Conservation (phyloP, 306 rosid genomes). For the Vigna radiata region DNA sequence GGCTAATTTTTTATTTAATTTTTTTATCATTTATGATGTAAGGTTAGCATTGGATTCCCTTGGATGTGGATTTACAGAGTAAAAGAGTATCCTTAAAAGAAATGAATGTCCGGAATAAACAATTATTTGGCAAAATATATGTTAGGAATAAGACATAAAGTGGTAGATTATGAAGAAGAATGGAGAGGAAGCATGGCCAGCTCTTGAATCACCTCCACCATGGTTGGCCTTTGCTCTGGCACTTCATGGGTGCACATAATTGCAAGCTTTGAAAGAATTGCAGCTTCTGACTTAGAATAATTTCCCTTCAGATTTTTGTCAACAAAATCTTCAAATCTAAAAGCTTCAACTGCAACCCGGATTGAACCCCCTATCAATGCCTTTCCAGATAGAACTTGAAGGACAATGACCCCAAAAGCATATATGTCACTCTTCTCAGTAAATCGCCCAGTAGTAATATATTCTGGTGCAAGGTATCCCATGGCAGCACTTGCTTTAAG, state of each 20-base stretch:
- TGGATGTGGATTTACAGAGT: background rate
- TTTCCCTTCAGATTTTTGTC: slow-evolving; percentile 63
- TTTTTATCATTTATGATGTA: background rate
- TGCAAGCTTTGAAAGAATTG: slow-evolving; percentile 66
- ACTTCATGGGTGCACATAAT: slow-evolving; percentile 64
- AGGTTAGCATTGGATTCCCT: background rate
- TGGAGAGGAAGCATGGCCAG: slow-evolving; percentile 43
- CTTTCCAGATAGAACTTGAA: slow-evolving; percentile 76
- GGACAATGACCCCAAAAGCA: slow-evolving; percentile 84
- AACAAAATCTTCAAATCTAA: slow-evolving; percentile 61
- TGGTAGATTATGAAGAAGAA: slow-evolving; percentile 39
- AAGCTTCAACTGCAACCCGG: slow-evolving; percentile 53
- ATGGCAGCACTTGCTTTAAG: slow-evolving; percentile 89
- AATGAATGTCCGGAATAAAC: background rate
- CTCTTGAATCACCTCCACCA: slow-evolving; percentile 61
- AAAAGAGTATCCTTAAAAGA: slow-evolving; percentile 9
- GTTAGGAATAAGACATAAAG: background rate
- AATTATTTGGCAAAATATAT: slow-evolving; percentile 32
- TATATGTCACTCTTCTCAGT: slow-evolving; percentile 84
- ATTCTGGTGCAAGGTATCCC: slow-evolving; percentile 96
- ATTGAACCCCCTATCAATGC: slow-evolving; percentile 56
- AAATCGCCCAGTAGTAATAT: slow-evolving; percentile 83
- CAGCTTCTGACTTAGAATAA: slow-evolving; percentile 72
- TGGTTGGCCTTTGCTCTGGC: slow-evolving; percentile 70
- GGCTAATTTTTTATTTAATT: too few relatives aligned